phyloP scores from a whole-genome alignment of 768 basidiomycete genomes.

The Termitomyces sp. region DNA sequence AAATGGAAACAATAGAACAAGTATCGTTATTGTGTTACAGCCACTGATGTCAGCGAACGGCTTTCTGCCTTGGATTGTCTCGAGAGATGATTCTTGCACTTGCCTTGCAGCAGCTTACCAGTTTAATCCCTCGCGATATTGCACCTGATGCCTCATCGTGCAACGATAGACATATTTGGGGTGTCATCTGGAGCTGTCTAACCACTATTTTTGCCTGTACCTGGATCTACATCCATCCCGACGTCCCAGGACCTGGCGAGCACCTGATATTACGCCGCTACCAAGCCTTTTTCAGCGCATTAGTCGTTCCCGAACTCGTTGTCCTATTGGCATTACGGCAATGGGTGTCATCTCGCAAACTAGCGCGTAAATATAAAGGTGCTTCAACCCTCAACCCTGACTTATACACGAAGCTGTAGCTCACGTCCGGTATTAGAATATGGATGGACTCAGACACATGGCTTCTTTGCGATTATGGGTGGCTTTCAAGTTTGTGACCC shows the following conservation, averaged over 20 bases:
- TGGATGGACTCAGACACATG: constrained; percentile 1
- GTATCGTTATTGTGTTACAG: no score
- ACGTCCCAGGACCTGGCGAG: constrained; percentile 12
- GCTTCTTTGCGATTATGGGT: constrained; percentile 21
- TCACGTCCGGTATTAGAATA: not conserved
- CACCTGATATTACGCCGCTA: not conserved
- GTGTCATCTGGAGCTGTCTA: constrained; percentile 19
- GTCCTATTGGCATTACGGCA: constrained; percentile 16
- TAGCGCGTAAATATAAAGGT: constrained; percentile 10
- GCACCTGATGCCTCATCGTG: no score
- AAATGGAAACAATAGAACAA: no score
- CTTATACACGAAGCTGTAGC: not conserved
- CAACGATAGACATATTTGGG: not conserved
- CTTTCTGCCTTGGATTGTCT: no score
- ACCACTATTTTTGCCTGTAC: not conserved
- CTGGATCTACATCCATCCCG: constrained; percentile 16
- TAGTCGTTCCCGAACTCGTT: constrained; percentile 17
- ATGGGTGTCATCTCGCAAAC: constrained; percentile 10
- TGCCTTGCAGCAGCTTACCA: no score
- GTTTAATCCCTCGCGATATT: no score
- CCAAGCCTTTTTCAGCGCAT: constrained; percentile 2
- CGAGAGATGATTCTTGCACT: no score
- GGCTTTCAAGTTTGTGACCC: constrained; percentile 15
- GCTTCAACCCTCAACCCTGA: not conserved
- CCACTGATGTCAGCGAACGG: no score